Evolutionary conservation across 2,329 filamentous ascomycete species (phyloP).

Genomic region (Westerdykella aurantiaca): DNA sequence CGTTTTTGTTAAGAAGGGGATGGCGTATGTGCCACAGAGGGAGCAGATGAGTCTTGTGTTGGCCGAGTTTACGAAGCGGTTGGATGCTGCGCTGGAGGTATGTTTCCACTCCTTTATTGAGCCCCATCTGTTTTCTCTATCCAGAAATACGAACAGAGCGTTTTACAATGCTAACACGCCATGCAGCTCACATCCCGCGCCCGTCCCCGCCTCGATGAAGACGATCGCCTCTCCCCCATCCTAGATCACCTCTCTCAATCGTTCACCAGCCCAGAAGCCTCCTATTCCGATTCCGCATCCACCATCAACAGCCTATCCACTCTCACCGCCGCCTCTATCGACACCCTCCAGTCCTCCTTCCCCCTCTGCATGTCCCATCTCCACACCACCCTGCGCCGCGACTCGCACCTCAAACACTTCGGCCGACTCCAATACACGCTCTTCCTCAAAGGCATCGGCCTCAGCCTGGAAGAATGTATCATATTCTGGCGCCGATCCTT

Average conservation of each 20-base stretch:
- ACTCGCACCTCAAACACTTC: slow-evolving; percentile 87
- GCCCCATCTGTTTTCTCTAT: not conserved
- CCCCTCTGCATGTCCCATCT: slow-evolving; percentile 92
- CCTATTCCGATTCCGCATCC: slow-evolving; percentile 63
- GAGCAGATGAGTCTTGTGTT: slow-evolving; percentile 88
- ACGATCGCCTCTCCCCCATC: slow-evolving; percentile 78
- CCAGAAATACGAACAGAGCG: not conserved
- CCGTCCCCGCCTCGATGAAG: slow-evolving; percentile 87
- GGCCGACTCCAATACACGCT: slow-evolving; percentile 91
- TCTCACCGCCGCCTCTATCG: slow-evolving; percentile 58
- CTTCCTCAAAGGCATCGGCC: slow-evolving; percentile 91
- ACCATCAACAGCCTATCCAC: slow-evolving; percentile 72
- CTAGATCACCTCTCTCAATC: slow-evolving; percentile 85
- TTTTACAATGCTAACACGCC: slow-evolving; percentile 3
- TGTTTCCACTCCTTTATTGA: slow-evolving; percentile 12
- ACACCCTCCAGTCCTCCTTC: slow-evolving; percentile 71
- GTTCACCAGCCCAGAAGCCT: slow-evolving; percentile 85
- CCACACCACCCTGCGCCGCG: slow-evolving; percentile 77
- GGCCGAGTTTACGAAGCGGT: slow-evolving; percentile 71
- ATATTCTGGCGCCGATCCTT: slow-evolving; percentile 87
- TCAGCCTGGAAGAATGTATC: slow-evolving; percentile 86
- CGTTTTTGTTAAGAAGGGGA: slow-evolving; percentile 72
- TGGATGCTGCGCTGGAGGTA: slow-evolving; percentile 82
- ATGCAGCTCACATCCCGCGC: slow-evolving; percentile 76
- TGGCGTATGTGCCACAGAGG: slow-evolving; percentile 81